These are phyloP conservation scores for Mimosa pudica DNA, from an alignment of 306 rosid genomes.

Conservation along the genomic window DNA sequence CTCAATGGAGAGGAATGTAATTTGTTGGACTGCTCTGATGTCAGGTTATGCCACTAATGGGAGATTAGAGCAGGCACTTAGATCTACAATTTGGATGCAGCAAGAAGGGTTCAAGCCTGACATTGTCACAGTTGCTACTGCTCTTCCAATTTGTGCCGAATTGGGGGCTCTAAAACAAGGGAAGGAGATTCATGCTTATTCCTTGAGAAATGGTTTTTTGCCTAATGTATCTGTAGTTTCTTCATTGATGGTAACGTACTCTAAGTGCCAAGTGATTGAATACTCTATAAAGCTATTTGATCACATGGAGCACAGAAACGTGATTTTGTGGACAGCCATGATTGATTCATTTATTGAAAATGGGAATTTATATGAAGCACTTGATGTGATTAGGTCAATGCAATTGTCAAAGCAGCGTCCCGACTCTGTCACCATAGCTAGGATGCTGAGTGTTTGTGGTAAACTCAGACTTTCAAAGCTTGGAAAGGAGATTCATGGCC, in stretches of 20 bases:
- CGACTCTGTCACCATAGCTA: slow-evolving; percentile 64
- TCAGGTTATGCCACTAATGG: slow-evolving; percentile 75
- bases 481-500: slow-evolving; percentile 82
- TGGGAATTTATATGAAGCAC: slow-evolving; percentile 50
- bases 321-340: slow-evolving; percentile 83
- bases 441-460: slow-evolving; percentile 61
- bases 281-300: slow-evolving; percentile 59
- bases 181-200: slow-evolving; percentile 80
- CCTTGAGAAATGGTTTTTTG: slow-evolving; percentile 68
- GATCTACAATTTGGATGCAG: slow-evolving; percentile 88
- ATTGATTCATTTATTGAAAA: slow-evolving; percentile 63
- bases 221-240: slow-evolving; percentile 68
- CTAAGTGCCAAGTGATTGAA: slow-evolving; percentile 62
- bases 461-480: slow-evolving; percentile 54
- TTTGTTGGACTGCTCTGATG: slow-evolving; percentile 88
- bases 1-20: slow-evolving; percentile 65
- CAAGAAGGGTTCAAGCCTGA: slow-evolving; percentile 89
- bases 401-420: slow-evolving; percentile 67
- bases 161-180: slow-evolving; percentile 65
- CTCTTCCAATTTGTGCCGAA: slow-evolving; percentile 75
- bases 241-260: slow-evolving; percentile 76
- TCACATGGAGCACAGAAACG: slow-evolving; percentile 55
- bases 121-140: slow-evolving; percentile 67
- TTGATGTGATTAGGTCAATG: slow-evolving; percentile 64
- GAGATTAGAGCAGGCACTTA: slow-evolving; percentile 72